A percentile compares a stretch with the other conserved stretches of the same genome.
Conservation (phyloP, 2,329 filamentous ascomycete genomes). For the Torrubiellomyces zombiae region DNA sequence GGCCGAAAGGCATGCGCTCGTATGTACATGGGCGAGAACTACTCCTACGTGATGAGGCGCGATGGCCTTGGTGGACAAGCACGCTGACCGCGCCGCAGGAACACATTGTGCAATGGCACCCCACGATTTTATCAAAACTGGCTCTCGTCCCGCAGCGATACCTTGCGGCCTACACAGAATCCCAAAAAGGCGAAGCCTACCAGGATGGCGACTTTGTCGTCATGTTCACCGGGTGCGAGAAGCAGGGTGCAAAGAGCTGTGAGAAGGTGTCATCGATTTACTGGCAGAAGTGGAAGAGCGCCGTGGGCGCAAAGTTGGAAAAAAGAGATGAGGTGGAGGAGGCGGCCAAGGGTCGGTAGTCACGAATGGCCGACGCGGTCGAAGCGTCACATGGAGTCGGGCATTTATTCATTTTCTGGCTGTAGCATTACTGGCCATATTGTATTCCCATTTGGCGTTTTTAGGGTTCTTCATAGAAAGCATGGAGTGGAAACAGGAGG, state of each 20-base stretch:
- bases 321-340: not conserved
- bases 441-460: too few relatives aligned
- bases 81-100: constrained; percentile 36
- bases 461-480: too few relatives aligned
- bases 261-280: constrained; percentile 48
- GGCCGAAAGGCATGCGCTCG: constrained; percentile 79
- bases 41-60: too few relatives aligned
- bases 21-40: constrained; percentile 28
- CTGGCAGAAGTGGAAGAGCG: constrained; percentile 27
- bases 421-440: too few relatives aligned
- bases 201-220: constrained; percentile 74
- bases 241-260: constrained; percentile 42
- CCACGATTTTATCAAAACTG: constrained; percentile 79
- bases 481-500: too few relatives aligned
- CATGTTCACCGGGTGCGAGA: constrained; percentile 58
- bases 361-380: too few relatives aligned
- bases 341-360: too few relatives aligned
- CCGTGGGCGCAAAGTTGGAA: constrained; percentile 14
- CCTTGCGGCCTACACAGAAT: constrained; percentile 60
- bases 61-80: not conserved
- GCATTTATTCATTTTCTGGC: too few relatives aligned
- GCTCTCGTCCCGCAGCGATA: constrained; percentile 75
- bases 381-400: too few relatives aligned
- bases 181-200: constrained; percentile 45
- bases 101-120: constrained; percentile 90